Evolutionary conservation across 1,284 basidiomycete genomes (phyloP).

Genomic region (Microbotryum violaceum): DNA sequence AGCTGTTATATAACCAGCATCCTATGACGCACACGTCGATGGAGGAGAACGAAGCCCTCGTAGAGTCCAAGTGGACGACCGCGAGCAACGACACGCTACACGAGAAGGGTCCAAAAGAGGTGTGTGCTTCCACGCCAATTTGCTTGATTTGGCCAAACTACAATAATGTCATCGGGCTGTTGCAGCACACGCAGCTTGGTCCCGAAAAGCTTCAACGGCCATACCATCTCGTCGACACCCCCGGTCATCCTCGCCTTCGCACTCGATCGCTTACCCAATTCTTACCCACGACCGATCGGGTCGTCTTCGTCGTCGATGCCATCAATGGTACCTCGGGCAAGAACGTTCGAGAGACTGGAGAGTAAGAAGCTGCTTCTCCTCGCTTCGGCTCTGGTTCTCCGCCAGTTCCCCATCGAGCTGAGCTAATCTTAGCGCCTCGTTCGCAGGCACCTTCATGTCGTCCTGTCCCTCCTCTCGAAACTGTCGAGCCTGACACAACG

Average conservation of each 20-base stretch:
- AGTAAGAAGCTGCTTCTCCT: constrained; percentile 14
- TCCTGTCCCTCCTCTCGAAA: constrained; percentile 31
- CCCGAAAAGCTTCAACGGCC: not conserved
- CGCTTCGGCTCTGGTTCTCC: not conserved
- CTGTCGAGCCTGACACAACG: constrained; percentile 5
- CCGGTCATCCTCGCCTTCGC: constrained; percentile 34
- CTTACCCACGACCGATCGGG: constrained; percentile 29
- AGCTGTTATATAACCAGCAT: constrained; percentile 31
- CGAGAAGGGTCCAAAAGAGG: constrained; percentile 8
- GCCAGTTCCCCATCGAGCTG: too few relatives aligned
- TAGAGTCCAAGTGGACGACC: constrained; percentile 16
- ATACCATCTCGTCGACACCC: constrained; percentile 32
- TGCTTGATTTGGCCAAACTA: not conserved
- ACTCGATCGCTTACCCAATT: constrained; percentile 33
- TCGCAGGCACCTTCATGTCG: constrained; percentile 31
- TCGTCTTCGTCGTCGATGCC: constrained; percentile 33
- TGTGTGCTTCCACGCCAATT: not conserved
- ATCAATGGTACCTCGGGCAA: constrained; percentile 24
- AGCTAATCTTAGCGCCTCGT: not conserved
- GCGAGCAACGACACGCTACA: not conserved
- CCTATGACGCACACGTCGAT: constrained; percentile 31
- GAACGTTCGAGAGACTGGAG: constrained; percentile 31
- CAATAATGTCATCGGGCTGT: not conserved
- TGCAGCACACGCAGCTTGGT: not conserved
- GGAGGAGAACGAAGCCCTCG: constrained; percentile 30